A percentile compares a stretch with the other conserved stretches of the same genome.
These are phyloP conservation scores for Helotiales sp. DNA, from an alignment of 2,329 filamentous ascomycete species.

Conservation along the genomic window DNA sequence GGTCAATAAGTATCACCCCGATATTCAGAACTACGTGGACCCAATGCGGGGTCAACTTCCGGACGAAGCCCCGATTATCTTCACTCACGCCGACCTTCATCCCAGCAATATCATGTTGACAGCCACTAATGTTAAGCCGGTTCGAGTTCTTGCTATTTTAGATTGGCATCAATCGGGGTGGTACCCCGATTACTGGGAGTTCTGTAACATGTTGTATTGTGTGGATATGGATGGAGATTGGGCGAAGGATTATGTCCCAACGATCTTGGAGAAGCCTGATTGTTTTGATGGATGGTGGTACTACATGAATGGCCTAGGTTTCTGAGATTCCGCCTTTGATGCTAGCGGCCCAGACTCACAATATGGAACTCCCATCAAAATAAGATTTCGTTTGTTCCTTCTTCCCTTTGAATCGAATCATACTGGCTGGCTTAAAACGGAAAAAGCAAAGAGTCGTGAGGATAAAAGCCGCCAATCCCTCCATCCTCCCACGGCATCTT, in stretches of 20 bases:
- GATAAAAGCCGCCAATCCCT: slow-evolving; percentile 12
- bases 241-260: slow-evolving; percentile 16
- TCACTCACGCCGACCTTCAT: slow-evolving; percentile 46
- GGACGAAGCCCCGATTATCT: slow-evolving; percentile 41
- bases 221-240: slow-evolving; percentile 15
- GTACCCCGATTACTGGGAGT: slow-evolving; percentile 46
- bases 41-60: slow-evolving; percentile 28
- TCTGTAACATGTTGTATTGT: slow-evolving; percentile 38
- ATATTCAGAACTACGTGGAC: slow-evolving; percentile 16
- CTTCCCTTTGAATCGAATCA: slow-evolving; percentile 12
- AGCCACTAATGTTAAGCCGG: slow-evolving; percentile 21
- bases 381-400: slow-evolving; percentile 8
- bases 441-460: slow-evolving; percentile 14
- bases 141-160: slow-evolving; percentile 40
- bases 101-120: slow-evolving; percentile 45
- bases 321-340: slow-evolving; percentile 15
- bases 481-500: slow-evolving; percentile 12
- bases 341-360: slow-evolving; percentile 3
- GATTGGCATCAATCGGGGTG: slow-evolving; percentile 47
- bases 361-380: slow-evolving; percentile 12
- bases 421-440: slow-evolving; percentile 15
- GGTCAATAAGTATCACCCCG: slow-evolving; percentile 15
- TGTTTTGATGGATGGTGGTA: slow-evolving; percentile 18
- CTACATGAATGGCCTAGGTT: slow-evolving; percentile 18
- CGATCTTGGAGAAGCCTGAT: slow-evolving; percentile 15